Percentiles rank a stretch among this genome's conserved stretches.
phyloP scores from a whole-genome alignment of 163 green algal genomes.

The Prototheca stagnorum region DNA sequence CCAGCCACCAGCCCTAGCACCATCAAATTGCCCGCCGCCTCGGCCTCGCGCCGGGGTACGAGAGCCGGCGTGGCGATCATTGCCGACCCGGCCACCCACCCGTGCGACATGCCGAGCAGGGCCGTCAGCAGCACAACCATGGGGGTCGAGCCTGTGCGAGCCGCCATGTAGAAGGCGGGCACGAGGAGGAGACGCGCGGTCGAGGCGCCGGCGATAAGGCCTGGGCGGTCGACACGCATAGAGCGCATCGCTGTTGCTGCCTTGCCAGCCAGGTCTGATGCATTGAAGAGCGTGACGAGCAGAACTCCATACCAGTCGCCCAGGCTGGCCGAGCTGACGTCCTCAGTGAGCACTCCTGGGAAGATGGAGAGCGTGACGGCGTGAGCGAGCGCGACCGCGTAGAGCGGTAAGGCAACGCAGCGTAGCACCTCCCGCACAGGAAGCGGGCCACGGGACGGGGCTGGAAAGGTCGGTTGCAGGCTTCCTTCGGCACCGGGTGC shows the following conservation, averaged over 20 bases:
- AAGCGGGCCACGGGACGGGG: background rate
- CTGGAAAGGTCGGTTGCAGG: background rate
- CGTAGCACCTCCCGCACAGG: background rate
- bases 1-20: conserved; percentile 15
- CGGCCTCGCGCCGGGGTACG: background rate
- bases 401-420: conserved; percentile 15
- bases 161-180: conserved; percentile 27
- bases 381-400: conserved; percentile 28
- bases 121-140: conserved; percentile 1
- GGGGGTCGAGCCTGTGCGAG: background rate
- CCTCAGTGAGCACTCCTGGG: conserved; percentile 65
- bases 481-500: too few species aligned
- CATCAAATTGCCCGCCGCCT: conserved; percentile 14
- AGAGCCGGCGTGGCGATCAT: conserved; percentile 8
- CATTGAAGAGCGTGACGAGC: conserved; percentile 63
- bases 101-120: conserved; percentile 20
- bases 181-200: conserved; percentile 21
- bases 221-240: background rate
- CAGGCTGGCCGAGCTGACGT: conserved; percentile 30
- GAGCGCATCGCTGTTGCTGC: conserved; percentile 6
- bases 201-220: background rate
- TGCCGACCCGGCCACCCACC: conserved; percentile 8
- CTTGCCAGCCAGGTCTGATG: conserved; percentile 58
- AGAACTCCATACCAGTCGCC: conserved; percentile 66
- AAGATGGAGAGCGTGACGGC: conserved; percentile 73